A percentile compares a stretch with the other conserved stretches of the same genome.
phyloP scores from a whole-genome alignment of 164 flowering plant genomes.

The Liquidambar formosana region DNA sequence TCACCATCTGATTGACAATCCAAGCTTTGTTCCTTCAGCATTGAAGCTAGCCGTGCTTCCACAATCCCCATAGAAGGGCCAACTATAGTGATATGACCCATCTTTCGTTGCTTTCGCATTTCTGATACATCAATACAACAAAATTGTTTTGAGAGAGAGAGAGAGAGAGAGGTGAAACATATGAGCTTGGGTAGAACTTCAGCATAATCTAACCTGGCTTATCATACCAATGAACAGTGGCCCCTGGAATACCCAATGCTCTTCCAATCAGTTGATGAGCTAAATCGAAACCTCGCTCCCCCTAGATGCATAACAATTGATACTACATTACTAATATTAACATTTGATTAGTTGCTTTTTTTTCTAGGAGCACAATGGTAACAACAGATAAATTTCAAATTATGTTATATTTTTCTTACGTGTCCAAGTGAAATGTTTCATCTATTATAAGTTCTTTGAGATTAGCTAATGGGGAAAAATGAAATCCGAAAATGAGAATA shows the following conservation, averaged over 20 bases:
- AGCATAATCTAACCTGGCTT: slow-evolving; percentile 68
- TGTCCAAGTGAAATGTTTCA: too few relatives aligned
- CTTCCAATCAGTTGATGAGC: slow-evolving; percentile 75
- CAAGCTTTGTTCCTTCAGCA: slow-evolving; percentile 44
- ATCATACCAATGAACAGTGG: slow-evolving; percentile 91
- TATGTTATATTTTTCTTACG: not conserved
- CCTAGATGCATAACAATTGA: slow-evolving; percentile 41
- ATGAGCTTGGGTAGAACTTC: not conserved
- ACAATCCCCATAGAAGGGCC: slow-evolving; percentile 72
- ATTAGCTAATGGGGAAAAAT: too few relatives aligned
- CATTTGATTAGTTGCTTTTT: not conserved
- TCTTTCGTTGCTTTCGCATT: slow-evolving; percentile 84
- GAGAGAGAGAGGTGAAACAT: not conserved
- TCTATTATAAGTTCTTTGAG: too few relatives aligned
- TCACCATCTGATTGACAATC: slow-evolving; percentile 42
- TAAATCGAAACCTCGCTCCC: slow-evolving; percentile 72
- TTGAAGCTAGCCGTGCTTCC: slow-evolving; percentile 50
- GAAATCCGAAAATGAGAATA: too few relatives aligned
- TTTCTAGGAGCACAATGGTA: not conserved
- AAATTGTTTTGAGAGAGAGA: not conserved
- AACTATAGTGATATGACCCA: slow-evolving; percentile 88
- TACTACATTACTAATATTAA: not conserved
- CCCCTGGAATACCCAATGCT: slow-evolving; percentile 74
- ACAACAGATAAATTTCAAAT: not conserved
- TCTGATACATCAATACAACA: slow-evolving; percentile 40